phyloP scores from a whole-genome alignment of 225 moss, liverwort and hornwort genomes.

The Pleurozium schreberi region DNA sequence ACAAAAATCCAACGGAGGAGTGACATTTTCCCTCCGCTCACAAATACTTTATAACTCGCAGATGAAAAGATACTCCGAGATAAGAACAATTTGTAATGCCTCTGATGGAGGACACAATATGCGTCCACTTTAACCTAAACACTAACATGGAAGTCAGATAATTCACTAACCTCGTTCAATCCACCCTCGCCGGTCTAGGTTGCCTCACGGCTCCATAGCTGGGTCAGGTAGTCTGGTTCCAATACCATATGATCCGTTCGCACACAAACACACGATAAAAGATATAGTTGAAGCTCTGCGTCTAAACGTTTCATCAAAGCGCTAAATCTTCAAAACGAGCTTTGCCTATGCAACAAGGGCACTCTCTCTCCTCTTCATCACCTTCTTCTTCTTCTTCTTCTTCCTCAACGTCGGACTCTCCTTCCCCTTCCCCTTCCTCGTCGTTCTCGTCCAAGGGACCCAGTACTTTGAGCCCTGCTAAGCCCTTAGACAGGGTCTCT shows the following conservation, averaged over 20 bases:
- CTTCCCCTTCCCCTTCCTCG: constrained; percentile 15
- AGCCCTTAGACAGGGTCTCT: constrained; percentile 25
- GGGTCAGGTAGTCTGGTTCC: background rate
- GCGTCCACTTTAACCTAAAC: constrained; percentile 13
- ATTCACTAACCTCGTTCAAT: constrained; percentile 8
- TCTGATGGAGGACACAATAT: constrained; percentile 8
- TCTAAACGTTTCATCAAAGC: background rate
- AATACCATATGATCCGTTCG: background rate
- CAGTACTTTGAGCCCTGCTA: constrained; percentile 28
- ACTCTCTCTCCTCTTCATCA: constrained; percentile 25
- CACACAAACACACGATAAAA: background rate
- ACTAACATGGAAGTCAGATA: background rate
- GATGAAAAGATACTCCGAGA: background rate
- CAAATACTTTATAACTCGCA: background rate
- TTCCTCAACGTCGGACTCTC: constrained; percentile 24
- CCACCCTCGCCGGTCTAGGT: background rate
- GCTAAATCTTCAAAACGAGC: constrained; percentile 27
- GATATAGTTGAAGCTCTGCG: background rate
- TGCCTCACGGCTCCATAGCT: background rate
- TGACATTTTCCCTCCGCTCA: constrained; percentile 29
- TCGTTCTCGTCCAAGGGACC: constrained; percentile 58
- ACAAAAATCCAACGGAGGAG: background rate
- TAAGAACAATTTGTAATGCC: background rate
- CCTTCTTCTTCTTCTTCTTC: constrained; percentile 15
- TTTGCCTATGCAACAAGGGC: constrained; percentile 35